These are phyloP conservation scores for Cladosporium austrohemisphaericum DNA, from an alignment of 2,329 filamentous ascomycete genomes.

Conservation along the genomic window DNA sequence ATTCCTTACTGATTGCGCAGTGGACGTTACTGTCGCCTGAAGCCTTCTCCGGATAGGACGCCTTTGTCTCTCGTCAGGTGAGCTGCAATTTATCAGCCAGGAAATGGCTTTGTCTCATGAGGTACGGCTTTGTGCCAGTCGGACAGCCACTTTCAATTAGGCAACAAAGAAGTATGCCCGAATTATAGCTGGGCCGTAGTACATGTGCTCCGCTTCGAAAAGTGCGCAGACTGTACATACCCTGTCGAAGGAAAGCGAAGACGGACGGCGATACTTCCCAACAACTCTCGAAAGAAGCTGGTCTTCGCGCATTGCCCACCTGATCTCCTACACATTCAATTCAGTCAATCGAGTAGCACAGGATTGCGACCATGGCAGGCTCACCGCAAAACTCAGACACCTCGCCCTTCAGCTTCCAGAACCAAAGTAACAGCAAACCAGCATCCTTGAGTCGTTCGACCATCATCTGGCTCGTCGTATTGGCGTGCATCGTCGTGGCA, in stretches of 20 bases:
- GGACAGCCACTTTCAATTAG: conserved; percentile 5
- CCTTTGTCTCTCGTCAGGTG: background rate
- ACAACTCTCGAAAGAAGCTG: conserved; percentile 9
- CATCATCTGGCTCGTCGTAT: conserved; percentile 17
- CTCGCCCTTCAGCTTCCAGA: conserved; percentile 9
- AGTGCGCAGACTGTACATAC: background rate
- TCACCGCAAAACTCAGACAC: conserved; percentile 3
- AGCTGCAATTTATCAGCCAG: background rate
- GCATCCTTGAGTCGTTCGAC: conserved; percentile 8
- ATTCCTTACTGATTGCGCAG: too few species aligned
- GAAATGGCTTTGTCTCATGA: background rate
- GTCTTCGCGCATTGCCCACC: background rate
- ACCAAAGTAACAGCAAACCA: background rate
- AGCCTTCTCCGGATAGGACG: too few species aligned
- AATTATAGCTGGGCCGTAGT: background rate
- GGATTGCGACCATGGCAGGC: background rate
- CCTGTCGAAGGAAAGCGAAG: background rate
- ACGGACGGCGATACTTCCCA: too few species aligned
- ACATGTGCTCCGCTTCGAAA: background rate
- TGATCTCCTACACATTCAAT: background rate
- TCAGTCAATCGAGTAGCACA: too few species aligned
- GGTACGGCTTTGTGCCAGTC: background rate
- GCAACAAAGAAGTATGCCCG: background rate
- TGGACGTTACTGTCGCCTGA: too few species aligned
- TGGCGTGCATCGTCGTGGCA: conserved; percentile 11